A percentile compares a stretch with the other conserved stretches of the same genome.
Evolutionary conservation across 2,329 filamentous ascomycete species (phyloP).

Genomic region (Ophiostoma angusticollis): DNA sequence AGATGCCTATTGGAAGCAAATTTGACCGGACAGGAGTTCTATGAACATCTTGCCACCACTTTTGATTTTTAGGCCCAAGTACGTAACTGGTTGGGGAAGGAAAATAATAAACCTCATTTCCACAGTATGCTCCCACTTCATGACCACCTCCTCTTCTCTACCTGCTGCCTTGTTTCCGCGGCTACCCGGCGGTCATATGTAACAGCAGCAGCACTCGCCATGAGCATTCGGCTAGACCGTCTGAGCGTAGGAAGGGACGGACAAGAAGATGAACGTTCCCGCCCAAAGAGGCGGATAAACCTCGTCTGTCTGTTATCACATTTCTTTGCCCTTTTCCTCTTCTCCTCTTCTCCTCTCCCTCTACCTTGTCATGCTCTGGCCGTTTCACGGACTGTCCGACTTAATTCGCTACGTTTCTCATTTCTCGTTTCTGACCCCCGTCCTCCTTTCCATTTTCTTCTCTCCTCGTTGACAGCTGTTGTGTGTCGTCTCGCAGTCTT

Average conservation of each 20-base stretch:
- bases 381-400: constrained; percentile 5
- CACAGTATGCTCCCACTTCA: too few species aligned
- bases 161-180: background rate
- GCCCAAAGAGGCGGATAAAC: too few species aligned
- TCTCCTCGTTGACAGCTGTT: background rate
- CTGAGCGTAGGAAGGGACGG: too few species aligned
- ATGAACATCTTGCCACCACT: too few species aligned
- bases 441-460: background rate
- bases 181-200: constrained; percentile 1
- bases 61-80: too few species aligned
- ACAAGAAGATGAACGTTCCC: too few species aligned
- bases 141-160: background rate
- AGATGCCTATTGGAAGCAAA: too few species aligned
- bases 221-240: constrained; percentile 1
- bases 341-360: background rate
- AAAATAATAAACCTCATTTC: too few species aligned
- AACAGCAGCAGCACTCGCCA: background rate
- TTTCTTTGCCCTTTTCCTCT: background rate
- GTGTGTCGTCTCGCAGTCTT: background rate
- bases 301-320: constrained; percentile 1
- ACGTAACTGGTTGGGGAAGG: too few species aligned
- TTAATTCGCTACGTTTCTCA: constrained; percentile 1
- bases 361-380: background rate
- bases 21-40: too few species aligned
- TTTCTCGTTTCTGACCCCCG: too few species aligned